A percentile compares a stretch with the other conserved stretches of the same genome.
Evolutionary conservation across 352 stramenopile genomes (phyloP).

Genomic region (Pythium coloratum): DNA sequence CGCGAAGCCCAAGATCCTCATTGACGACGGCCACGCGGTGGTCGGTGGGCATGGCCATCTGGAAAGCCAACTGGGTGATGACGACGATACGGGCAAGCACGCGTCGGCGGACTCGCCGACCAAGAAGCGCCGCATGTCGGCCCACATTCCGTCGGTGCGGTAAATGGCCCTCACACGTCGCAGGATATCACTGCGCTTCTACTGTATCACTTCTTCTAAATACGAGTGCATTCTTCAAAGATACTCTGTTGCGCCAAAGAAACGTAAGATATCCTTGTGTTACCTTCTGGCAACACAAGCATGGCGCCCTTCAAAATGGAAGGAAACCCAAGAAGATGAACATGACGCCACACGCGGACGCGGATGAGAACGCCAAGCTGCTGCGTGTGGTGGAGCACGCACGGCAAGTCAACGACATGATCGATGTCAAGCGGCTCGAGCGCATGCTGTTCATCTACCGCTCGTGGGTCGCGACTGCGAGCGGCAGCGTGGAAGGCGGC

Average conservation of each 20-base stretch:
- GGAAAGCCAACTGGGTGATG: slow-evolving; percentile 1
- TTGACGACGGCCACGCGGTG: slow-evolving; percentile 27
- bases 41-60: slow-evolving; percentile 19
- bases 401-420: slow-evolving; percentile 39
- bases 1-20: slow-evolving; percentile 39
- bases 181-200: neutral
- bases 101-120: slow-evolving; percentile 19
- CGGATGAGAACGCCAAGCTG: slow-evolving; percentile 5
- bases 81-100: slow-evolving; percentile 9
- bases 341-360: neutral
- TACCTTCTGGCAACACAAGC: neutral
- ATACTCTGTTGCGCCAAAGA: slow-evolving; percentile 19
- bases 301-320: neutral
- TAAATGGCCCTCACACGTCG: slow-evolving; percentile 21
- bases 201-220: neutral
- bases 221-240: slow-evolving; percentile 9
- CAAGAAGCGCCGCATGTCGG: slow-evolving; percentile 30
- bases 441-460: slow-evolving; percentile 58
- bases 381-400: slow-evolving; percentile 35
- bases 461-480: slow-evolving; percentile 40
- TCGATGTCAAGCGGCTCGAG: slow-evolving; percentile 53
- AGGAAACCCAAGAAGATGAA: neutral
- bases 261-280: neutral
- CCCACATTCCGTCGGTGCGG: slow-evolving; percentile 24
- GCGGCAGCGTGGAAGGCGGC: slow-evolving; percentile 49